Conservation (phyloP, 176 grass and related monocot species). For the Phyllostachys edulis region DNA sequence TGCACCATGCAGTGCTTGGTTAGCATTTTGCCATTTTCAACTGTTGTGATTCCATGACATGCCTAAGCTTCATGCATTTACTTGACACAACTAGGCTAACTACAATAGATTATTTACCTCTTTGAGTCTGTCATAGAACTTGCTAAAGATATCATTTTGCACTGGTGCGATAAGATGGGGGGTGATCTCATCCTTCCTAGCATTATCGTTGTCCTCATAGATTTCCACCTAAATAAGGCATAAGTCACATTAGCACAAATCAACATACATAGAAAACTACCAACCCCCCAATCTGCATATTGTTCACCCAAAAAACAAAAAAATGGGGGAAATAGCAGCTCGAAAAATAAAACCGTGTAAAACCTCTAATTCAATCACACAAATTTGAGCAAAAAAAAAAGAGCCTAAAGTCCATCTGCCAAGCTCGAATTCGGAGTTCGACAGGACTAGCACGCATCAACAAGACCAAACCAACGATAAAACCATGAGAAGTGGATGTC, state of each 20-base stretch:
- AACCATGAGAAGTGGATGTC: neutral
- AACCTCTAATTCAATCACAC: neutral
- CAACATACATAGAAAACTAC: neutral
- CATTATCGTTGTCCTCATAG: conserved; percentile 84
- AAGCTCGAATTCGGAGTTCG: neutral
- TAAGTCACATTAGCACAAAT: neutral
- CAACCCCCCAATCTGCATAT: too few species aligned
- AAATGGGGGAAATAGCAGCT: neutral
- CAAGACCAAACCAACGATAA: neutral
- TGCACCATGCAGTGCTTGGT: neutral
- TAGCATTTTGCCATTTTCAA: neutral
- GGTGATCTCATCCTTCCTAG: conserved; percentile 89
- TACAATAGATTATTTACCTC: conserved; percentile 45
- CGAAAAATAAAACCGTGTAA: neutral
- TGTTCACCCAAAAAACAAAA: neutral
- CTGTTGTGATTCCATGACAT: neutral
- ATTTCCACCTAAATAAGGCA: conserved; percentile 62
- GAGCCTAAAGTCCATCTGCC: neutral
- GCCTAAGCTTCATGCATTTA: neutral
- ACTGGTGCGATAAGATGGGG: conserved; percentile 51
- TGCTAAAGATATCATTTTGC: conserved; percentile 47
- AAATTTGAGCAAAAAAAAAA: neutral
- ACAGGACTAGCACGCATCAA: neutral
- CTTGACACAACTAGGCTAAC: neutral
- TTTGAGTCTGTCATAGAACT: conserved; percentile 85